Percentiles rank a stretch among this genome's conserved stretches.
Evolutionary conservation across 305 asterid species (phyloP).

Genomic region (Vinca major): DNA sequence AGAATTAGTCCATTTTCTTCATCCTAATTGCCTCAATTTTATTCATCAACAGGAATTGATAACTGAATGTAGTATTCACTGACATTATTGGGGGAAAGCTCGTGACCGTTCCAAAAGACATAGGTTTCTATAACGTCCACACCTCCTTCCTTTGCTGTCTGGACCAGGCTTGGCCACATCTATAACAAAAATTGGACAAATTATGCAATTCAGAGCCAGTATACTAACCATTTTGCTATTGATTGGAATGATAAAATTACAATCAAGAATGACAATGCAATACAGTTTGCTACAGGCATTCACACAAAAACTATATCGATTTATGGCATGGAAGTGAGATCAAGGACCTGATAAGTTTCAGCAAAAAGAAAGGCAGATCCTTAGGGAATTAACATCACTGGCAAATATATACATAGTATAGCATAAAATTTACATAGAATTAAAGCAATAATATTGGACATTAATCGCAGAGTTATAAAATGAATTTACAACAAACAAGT

Average conservation of each 20-base stretch:
- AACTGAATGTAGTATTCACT: slow-evolving; percentile 4
- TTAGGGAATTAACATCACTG: not conserved
- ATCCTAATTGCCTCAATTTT: not conserved
- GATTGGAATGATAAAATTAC: not conserved
- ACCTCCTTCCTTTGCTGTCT: slow-evolving; percentile 81
- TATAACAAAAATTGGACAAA: slow-evolving; percentile 10
- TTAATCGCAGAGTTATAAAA: not conserved
- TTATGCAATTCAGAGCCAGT: not conserved
- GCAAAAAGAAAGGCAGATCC: not conserved
- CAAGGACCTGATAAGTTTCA: not conserved
- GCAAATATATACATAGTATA: not conserved
- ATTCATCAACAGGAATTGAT: not conserved
- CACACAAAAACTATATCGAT: not conserved
- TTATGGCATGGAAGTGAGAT: not conserved
- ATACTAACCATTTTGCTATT: not conserved
- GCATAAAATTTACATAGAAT: not conserved
- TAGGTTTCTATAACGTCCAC: slow-evolving; percentile 75
- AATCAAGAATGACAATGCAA: not conserved
- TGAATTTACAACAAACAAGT: not conserved
- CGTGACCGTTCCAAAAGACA: slow-evolving; percentile 94
- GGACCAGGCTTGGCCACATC: slow-evolving; percentile 93
- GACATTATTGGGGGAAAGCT: slow-evolving; percentile 69
- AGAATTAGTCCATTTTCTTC: not conserved
- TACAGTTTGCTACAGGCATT: not conserved
- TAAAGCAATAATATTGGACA: not conserved